Evolutionary conservation across 2,329 filamentous ascomycete genomes (phyloP), one percentile per base, ranked within the genome.

Genomic region (Cladophialophora immunda): DNA sequence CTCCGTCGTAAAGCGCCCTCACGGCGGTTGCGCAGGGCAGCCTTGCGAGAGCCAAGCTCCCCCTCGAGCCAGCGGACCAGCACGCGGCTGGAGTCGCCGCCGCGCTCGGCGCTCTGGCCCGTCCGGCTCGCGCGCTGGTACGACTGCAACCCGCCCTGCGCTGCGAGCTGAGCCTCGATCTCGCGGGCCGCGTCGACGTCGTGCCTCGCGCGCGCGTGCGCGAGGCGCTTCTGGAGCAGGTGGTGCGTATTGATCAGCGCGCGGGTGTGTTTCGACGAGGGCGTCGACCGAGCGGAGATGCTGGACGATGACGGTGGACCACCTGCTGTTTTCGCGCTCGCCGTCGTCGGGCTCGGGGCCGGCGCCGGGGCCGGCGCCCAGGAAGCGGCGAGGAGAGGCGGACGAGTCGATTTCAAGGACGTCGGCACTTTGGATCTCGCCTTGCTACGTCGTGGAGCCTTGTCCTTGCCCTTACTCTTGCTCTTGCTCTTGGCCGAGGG

Each of bases 41-140:
- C 34, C 36, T 47, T 64, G 19, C 67, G 58, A n/a, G 50, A n/a
- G 25, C 55, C 30, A 30, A 70, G 32, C 55, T 70, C 68, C 29
- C 19, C 30, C 47, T 71, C 70, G 32, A 90, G 78, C 88, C 88
- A 90, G 66, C 87, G 80, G 52, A 90, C 78, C 3, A 90, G 78
- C 5, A 87, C 76, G 62, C 82, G 84, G 68, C 86, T 88, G 1
- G 87, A 87, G 75, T 90, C 88, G n/a, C 88, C 88, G 36, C 88
- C 88, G 11, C 88, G 83, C 45, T 85, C 82, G 34, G 80, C 79
- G 3, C 86, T 85, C 74, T 90, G 88, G 0, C 88, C 88, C 58
- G 85, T 83, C 68, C 86, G 87, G 77, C 87, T 89, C 55, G 88
- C 88, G 54, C 83, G 80, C 75, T 90, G 88, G 70, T 90, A 90